phyloP scores from a whole-genome alignment of 371 early-diverging fungal species.

The Apophysomyces variabilis region DNA sequence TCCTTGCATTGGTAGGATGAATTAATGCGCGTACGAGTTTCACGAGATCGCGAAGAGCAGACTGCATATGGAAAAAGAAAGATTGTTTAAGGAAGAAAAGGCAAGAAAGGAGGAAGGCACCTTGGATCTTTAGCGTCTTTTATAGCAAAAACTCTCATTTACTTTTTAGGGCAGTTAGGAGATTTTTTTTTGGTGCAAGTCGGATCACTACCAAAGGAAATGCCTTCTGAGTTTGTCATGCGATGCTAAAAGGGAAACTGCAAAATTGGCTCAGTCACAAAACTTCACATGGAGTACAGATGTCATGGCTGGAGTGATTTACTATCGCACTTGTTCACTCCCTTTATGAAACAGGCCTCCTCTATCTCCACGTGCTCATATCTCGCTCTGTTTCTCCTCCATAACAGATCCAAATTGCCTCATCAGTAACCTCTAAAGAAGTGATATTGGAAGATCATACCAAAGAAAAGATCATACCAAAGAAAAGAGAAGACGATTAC shows the following conservation, averaged over 20 bases:
- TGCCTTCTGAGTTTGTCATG: not conserved
- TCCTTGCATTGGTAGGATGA: conserved; percentile 12
- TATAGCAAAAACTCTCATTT: not conserved
- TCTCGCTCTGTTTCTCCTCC: not conserved
- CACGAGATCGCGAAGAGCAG: conserved; percentile 2
- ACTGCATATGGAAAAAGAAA: conserved; percentile 1
- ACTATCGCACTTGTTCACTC: conserved; percentile 3
- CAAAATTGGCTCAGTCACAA: conserved; percentile 6
- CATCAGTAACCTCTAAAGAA: not conserved
- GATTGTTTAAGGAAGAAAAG: not conserved
- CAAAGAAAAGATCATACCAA: not conserved
- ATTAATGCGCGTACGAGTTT: conserved; percentile 13
- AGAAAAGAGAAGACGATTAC: not conserved
- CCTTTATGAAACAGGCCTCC: not conserved
- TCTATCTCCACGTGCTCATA: not conserved
- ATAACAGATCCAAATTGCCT: not conserved
- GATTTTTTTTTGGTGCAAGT: not conserved
- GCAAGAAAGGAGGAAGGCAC: not conserved
- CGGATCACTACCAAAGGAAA: conserved; percentile 3
- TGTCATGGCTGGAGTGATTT: conserved; percentile 5
- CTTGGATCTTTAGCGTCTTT: not conserved
- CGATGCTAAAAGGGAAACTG: not conserved
- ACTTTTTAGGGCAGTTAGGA: not conserved
- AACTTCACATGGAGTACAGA: conserved; percentile 6
- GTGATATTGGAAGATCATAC: no score